These are phyloP conservation scores for Plantago coronopus DNA, from an alignment of 305 asterid genomes.

Conservation along the genomic window DNA sequence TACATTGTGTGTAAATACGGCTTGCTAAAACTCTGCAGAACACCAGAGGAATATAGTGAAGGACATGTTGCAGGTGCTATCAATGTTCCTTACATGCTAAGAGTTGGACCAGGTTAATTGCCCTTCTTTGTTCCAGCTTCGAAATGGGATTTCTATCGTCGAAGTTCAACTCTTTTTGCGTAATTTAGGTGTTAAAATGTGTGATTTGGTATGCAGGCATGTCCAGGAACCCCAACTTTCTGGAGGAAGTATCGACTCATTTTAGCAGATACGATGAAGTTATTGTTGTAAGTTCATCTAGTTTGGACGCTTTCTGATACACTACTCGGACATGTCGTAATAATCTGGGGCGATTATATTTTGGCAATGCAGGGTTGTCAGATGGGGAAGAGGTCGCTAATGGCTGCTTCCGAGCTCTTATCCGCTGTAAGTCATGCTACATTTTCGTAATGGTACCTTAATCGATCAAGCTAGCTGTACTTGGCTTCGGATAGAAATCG, in stretches of 20 bases:
- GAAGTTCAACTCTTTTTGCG: not conserved
- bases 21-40: conserved; percentile 35
- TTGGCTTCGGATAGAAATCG: too few relatives aligned
- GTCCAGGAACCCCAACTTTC: conserved; percentile 47
- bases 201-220: conserved; percentile 31
- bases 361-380: conserved; percentile 56
- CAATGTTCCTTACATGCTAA: conserved; percentile 62
- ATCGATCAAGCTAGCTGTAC: too few relatives aligned
- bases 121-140: not conserved
- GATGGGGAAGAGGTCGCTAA: conserved; percentile 56
- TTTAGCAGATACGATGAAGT: conserved; percentile 58
- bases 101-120: conserved; percentile 50
- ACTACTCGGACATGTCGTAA: too few relatives aligned
- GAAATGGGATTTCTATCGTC: not conserved
- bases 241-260: conserved; percentile 41
- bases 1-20: not conserved
- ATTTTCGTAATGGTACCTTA: too few relatives aligned
- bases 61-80: conserved; percentile 69
- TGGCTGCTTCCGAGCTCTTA: conserved; percentile 64
- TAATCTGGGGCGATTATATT: not conserved
- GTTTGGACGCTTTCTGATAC: too few relatives aligned
- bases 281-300: conserved; percentile 52
- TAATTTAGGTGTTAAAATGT: not conserved
- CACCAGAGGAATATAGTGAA: conserved; percentile 49
- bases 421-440: conserved; percentile 43